phyloP scores from a whole-genome alignment of 805 yeast genomes.

The Kazachstania viticola region DNA sequence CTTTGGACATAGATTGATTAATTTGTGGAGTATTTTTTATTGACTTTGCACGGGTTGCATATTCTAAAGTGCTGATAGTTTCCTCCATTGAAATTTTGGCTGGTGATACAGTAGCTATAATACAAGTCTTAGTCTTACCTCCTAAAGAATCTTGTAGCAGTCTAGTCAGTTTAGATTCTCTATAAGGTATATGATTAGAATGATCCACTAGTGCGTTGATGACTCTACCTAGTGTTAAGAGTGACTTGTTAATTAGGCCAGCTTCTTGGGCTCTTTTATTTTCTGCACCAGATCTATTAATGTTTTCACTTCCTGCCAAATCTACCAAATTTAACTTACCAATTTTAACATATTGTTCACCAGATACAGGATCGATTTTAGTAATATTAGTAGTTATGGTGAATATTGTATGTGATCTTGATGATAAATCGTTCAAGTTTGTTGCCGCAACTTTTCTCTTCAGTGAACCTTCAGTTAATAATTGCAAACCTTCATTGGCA shows the following conservation, averaged over 20 bases:
- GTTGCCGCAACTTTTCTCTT: conserved; percentile 70
- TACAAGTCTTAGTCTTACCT: conserved; percentile 70
- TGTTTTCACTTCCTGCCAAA: conserved; percentile 86
- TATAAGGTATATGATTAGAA: conserved; percentile 63
- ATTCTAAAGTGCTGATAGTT: conserved; percentile 69
- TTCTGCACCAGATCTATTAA: conserved; percentile 72
- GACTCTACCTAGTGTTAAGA: conserved; percentile 77
- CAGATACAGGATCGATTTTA: conserved; percentile 34
- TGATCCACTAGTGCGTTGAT: conserved; percentile 61
- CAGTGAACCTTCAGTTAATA: conserved; percentile 45
- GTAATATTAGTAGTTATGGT: conserved; percentile 53
- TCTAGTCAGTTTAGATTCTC: conserved; percentile 74
- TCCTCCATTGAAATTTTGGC: conserved; percentile 63
- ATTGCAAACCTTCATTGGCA: conserved; percentile 39
- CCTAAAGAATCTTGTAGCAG: conserved; percentile 75
- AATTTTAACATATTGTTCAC: conserved; percentile 38
- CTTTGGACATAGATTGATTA: conserved; percentile 47
- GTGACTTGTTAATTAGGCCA: conserved; percentile 78
- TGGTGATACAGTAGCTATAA: conserved; percentile 76
- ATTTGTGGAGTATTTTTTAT: conserved; percentile 60
- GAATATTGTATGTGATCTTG: conserved; percentile 73
- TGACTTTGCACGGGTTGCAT: conserved; percentile 72
- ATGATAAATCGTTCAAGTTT: conserved; percentile 62
- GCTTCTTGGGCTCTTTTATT: conserved; percentile 84
- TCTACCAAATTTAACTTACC: conserved; percentile 83